These are phyloP conservation scores for Suillus sp. DNA, from an alignment of 768 basidiomycete genomes.

Conservation along the genomic window DNA sequence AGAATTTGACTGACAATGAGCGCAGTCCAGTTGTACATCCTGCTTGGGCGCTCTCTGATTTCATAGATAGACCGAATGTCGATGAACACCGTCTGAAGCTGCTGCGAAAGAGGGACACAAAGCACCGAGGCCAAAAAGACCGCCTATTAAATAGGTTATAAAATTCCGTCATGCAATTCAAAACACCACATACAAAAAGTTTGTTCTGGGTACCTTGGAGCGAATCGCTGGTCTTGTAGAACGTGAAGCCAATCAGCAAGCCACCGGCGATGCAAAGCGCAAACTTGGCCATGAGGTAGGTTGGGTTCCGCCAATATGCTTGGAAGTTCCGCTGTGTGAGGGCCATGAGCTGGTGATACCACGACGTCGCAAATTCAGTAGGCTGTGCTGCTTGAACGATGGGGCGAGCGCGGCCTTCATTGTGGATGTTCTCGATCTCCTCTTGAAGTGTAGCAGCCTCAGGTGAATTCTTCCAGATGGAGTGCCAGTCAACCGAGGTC, in stretches of 20 bases:
- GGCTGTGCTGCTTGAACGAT: slow-evolving; percentile 39
- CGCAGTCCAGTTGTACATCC: slow-evolving; percentile 68
- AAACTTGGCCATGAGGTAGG: slow-evolving; percentile 62
- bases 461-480: slow-evolving; percentile 77
- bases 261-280: slow-evolving; percentile 55
- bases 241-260: slow-evolving; percentile 63
- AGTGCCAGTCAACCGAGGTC: slow-evolving; percentile 83
- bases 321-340: slow-evolving; percentile 47
- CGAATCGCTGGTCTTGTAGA: slow-evolving; percentile 55
- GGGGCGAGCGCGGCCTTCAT: slow-evolving; percentile 46
- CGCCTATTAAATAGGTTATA: slow-evolving; percentile 35
- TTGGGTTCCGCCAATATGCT: slow-evolving; percentile 58
- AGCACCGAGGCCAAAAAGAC: slow-evolving; percentile 59
- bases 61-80: slow-evolving; percentile 60
- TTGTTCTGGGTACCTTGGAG: slow-evolving; percentile 67
- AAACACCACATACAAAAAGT: slow-evolving; percentile 50
- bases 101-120: slow-evolving; percentile 57
- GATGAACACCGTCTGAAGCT: slow-evolving; percentile 64
- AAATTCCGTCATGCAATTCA: background rate
- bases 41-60: slow-evolving; percentile 63
- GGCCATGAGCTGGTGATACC: slow-evolving; percentile 48
- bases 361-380: slow-evolving; percentile 54
- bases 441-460: slow-evolving; percentile 48
- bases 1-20: slow-evolving; percentile 56
- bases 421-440: slow-evolving; percentile 52